phyloP scores from a whole-genome alignment of 1,139 yeast species.

The Pichia sp. region DNA sequence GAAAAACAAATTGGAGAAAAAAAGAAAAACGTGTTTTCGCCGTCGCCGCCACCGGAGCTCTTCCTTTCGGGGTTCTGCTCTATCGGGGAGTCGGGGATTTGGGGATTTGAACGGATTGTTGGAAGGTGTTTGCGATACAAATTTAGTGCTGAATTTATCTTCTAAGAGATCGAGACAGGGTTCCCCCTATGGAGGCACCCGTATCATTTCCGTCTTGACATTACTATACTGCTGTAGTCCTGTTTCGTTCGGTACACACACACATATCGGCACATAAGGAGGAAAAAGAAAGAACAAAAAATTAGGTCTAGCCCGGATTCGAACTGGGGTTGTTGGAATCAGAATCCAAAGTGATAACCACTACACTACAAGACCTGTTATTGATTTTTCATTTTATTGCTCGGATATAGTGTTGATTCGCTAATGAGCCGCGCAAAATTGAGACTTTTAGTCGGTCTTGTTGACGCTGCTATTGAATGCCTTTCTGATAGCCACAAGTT shows the following conservation, averaged over 20 bases:
- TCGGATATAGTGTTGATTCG: background rate
- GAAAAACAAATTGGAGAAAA: background rate
- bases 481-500: too few species aligned
- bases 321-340: slow-evolving; percentile 36
- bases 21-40: background rate
- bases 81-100: too few species aligned
- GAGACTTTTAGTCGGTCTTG: background rate
- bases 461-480: too few species aligned
- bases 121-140: too few species aligned
- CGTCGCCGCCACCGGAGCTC: background rate
- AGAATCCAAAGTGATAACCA: slow-evolving; percentile 36
- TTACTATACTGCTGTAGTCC: too few species aligned
- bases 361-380: slow-evolving; percentile 33
- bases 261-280: background rate
- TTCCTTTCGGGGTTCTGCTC: background rate
- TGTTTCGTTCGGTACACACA: background rate
- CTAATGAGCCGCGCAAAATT: background rate
- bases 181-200: too few species aligned
- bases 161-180: too few species aligned
- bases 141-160: too few species aligned
- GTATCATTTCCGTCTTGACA: too few species aligned
- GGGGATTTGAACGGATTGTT: too few species aligned
- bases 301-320: slow-evolving; percentile 35
- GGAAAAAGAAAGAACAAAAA: background rate
- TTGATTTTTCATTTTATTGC: background rate